These are phyloP conservation scores for Groenewaldozyma salmanticensis DNA, from an alignment of 805 yeast genomes.

Conservation along the genomic window DNA sequence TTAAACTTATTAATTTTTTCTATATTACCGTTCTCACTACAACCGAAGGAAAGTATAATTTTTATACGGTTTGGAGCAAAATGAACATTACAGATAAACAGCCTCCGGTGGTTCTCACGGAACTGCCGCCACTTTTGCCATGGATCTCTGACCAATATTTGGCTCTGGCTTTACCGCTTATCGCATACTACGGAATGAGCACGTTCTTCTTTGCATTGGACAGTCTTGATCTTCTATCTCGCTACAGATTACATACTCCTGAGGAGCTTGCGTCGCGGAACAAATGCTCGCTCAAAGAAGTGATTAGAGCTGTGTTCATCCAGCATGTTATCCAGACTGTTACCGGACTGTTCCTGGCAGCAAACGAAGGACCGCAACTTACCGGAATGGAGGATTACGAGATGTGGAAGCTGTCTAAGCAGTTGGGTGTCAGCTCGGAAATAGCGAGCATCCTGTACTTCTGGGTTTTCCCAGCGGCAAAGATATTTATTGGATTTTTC, in stretches of 20 bases:
- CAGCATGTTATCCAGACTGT: conserved; percentile 80
- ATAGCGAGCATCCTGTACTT: conserved; percentile 45
- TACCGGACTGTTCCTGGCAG: conserved; percentile 49
- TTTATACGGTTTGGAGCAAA: too few relatives aligned
- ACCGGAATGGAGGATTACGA: conserved; percentile 43
- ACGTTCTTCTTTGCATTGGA: conserved; percentile 68
- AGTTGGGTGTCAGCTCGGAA: conserved; percentile 23
- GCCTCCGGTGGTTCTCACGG: too few relatives aligned
- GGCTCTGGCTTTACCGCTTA: conserved; percentile 65
- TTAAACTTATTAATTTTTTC: too few relatives aligned
- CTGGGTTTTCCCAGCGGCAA: conserved; percentile 53
- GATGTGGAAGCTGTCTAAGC: conserved; percentile 36
- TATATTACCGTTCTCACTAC: too few relatives aligned
- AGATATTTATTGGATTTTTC: conserved; percentile 52
- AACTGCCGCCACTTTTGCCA: conserved; percentile 31
- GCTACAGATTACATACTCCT: conserved; percentile 84
- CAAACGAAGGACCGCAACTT: conserved; percentile 39
- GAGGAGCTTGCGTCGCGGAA: conserved; percentile 73
- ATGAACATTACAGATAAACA: too few relatives aligned
- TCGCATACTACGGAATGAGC: conserved; percentile 78
- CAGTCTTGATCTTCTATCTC: conserved; percentile 61
- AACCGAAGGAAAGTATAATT: too few relatives aligned
- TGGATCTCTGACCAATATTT: conserved; percentile 60
- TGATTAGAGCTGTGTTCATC: conserved; percentile 66
- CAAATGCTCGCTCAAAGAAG: conserved; percentile 60